A percentile compares a stretch with the other conserved stretches of the same genome.
Conservation (phyloP, 2,329 filamentous ascomycete genomes). For the Cordyceps cateniannulata region DNA sequence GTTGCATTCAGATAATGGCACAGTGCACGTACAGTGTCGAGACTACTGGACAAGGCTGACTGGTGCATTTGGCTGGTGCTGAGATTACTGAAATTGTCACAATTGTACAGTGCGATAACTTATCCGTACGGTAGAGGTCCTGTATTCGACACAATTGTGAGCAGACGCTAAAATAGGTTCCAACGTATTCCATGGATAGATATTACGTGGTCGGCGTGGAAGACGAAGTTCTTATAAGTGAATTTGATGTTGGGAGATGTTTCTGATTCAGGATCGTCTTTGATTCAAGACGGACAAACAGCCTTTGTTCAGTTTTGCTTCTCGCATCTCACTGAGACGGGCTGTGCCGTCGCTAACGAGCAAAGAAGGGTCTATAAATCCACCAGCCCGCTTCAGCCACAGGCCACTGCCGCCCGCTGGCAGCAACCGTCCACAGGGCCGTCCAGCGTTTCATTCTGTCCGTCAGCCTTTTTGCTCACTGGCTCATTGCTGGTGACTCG, state of each 20-base stretch:
- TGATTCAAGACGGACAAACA: not conserved
- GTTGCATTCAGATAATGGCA: not conserved
- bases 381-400: not conserved
- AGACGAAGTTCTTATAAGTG: not conserved
- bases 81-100: not conserved
- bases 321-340: not conserved
- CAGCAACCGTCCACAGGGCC: not conserved
- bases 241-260: not conserved
- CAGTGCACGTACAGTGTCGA: not conserved
- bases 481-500: conserved; percentile 21
- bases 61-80: not conserved
- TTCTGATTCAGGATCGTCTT: not conserved
- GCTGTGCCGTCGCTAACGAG: conserved; percentile 1
- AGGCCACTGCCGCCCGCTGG: not conserved
- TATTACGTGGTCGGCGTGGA: not conserved
- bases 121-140: too few species aligned
- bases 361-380: not conserved
- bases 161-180: not conserved
- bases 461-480: not conserved
- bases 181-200: not conserved
- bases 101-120: too few species aligned
- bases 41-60: not conserved
- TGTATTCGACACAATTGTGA: conserved; percentile 12
- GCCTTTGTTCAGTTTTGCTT: not conserved
- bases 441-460: not conserved